Evolutionary conservation across 352 stramenopile genomes (phyloP), one percentile per base, ranked within the genome.

Genomic region (Globisporangium ultimum): DNA sequence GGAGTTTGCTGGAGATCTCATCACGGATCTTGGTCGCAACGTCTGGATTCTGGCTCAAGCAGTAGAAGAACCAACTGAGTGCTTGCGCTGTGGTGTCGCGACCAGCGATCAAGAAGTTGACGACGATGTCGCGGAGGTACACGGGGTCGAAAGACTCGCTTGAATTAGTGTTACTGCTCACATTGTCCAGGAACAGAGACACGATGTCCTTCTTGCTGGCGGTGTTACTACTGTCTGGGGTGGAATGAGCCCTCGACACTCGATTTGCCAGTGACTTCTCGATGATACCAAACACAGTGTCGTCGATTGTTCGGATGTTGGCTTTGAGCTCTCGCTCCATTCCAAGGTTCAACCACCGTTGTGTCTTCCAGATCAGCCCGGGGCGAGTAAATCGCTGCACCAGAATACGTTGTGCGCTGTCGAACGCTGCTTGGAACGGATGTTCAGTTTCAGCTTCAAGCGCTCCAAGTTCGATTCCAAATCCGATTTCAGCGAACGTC

Each of bases 61-160:
- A n/a, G n/a, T n/a, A n/a, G n/a, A n/a, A n/a, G n/a, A n/a, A n/a
- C n/a, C n/a, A n/a, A n/a, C n/a, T n/a, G n/a, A n/a, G n/a, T n/a
- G n/a, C n/a, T n/a, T n/a, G n/a, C n/a, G n/a, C n/a, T n/a, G n/a
- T 91, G 0, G 85, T 89, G 63, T 95, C 84, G 12, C 84, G 70
- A n/a, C 86, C 86, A 54, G 82, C 82, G 48, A 95, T 69, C 9
- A 95, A 50, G 60, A 93, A 87, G 42, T 84, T 89, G 28, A 95
- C 68, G 14, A 89, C 74, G 13, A 94, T 71, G 59, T 93, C 80
- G 28, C 80, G 80, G 17, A 93, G 42, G 48, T 70, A 79, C 7
- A 61, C 55, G 17, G 67, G 62, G 32, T 79, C 68, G 42, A 76
- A 70, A 1, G 43, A 42, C 1, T 58, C 18, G 17, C 9, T n/a